Base-by-base conservation (phyloP, 305 asterid species). In the Fraxinus albicans region DNA sequence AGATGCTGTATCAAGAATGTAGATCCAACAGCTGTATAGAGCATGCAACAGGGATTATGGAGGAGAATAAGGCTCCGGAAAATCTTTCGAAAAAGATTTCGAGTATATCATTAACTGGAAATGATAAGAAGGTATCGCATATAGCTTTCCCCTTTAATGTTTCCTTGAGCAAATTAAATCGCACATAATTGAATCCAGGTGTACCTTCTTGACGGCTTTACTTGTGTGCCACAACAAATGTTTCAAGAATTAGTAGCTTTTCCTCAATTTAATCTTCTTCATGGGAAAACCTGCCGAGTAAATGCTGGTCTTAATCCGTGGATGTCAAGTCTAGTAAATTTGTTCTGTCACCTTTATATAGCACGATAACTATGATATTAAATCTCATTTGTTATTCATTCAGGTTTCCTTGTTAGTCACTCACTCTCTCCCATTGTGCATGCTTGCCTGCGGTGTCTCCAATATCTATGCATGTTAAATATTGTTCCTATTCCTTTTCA, bases 21-120 rank as follows among this genome's bases (percentile, higher is more conserved):
- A 93, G 98, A 87, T 89, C 98, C 84, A 91, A 85, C 87, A 93
- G 91, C 86, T 96, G 99, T 74, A 89, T 91, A 86, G 99, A 96
- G 92, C 99, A 96, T 77, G 99, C 98, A 77, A 89, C 90, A 50
- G 98, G 94, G 79, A 86, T 93, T 80, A 92, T 93, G 93, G 99
- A 96, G 88, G 96, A 91, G 86, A 97, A 92, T 90, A 91, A 90
- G 88, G 98, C 92, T 90, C 97, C 99, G 0, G 98, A 96, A 83
- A 89, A 87, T 88, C 94, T 95, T 70, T 92, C 97, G 5, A 88
- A 91, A 77, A 90, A 91, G 90, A 92, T 96, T 35, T 91, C 95
- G 0, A 87, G 80, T 69, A 89, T 96, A 78, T 92, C 99, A 79
- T 85, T 96, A 73, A 85, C 90, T 80, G 96, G 92, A 88, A 90